Evolutionary conservation across 805 yeast genomes (phyloP).

Genomic region (Candida sonorensis): DNA sequence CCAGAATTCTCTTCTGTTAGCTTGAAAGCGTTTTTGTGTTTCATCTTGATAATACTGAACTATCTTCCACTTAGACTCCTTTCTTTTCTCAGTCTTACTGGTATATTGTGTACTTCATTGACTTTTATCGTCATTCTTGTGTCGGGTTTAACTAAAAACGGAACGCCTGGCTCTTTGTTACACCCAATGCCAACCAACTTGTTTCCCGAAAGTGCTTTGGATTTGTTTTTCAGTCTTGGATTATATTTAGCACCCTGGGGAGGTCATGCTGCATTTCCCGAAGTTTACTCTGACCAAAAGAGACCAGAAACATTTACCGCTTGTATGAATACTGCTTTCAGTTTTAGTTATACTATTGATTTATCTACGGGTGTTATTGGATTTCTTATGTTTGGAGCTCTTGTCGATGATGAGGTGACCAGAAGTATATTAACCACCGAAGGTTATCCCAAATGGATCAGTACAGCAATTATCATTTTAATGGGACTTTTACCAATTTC

Average conservation of each 20-base stretch:
- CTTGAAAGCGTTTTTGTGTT: conserved; percentile 37
- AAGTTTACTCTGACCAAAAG: conserved; percentile 64
- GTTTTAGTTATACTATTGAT: conserved; percentile 55
- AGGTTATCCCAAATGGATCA: conserved; percentile 43
- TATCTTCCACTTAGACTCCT: conserved; percentile 69
- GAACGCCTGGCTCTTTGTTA: conserved; percentile 70
- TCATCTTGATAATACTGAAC: conserved; percentile 37
- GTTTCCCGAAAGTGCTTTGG: conserved; percentile 50
- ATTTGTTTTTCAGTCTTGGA: conserved; percentile 56
- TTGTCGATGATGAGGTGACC: conserved; percentile 46
- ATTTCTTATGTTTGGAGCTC: conserved; percentile 49
- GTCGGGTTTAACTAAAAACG: conserved; percentile 56
- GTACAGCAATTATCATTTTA: conserved; percentile 48
- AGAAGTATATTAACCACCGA: conserved; percentile 36
- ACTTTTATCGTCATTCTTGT: conserved; percentile 51
- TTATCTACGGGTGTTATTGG: conserved; percentile 60
- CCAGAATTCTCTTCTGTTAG: conserved; percentile 31
- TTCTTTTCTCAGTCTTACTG: conserved; percentile 62
- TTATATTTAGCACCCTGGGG: conserved; percentile 78
- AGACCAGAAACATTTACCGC: conserved; percentile 49
- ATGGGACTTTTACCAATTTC: conserved; percentile 83
- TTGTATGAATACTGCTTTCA: conserved; percentile 52
- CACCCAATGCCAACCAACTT: conserved; percentile 57
- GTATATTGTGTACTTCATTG: conserved; percentile 63
- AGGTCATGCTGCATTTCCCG: conserved; percentile 78